Conservation (phyloP, 306 rosid genomes). For the Purshia tridentata region DNA sequence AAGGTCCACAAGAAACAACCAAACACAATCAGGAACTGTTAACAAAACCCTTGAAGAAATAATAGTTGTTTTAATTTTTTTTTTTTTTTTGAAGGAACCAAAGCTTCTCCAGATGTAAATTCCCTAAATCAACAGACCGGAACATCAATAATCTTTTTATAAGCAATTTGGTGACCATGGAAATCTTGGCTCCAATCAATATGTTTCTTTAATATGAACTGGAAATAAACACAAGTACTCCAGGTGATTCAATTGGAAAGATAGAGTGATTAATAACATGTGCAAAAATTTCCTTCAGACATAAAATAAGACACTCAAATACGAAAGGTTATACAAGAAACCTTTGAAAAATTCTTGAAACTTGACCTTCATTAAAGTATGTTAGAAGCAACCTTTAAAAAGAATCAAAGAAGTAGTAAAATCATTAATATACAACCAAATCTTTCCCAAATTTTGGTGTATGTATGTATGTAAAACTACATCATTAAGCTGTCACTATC, state of each 20-base stretch:
- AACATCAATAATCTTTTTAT: neutral
- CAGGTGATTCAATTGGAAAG: neutral
- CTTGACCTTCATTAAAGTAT: neutral
- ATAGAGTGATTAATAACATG: neutral
- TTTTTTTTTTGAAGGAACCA: neutral
- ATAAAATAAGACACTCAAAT: neutral
- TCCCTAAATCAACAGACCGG: neutral
- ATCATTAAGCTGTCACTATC: neutral
- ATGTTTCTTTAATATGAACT: too few relatives aligned
- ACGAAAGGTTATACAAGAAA: neutral
- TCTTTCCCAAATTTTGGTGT: too few relatives aligned
- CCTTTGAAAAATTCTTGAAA: neutral
- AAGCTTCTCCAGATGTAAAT: conserved; percentile 2
- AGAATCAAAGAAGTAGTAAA: neutral
- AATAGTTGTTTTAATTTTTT: neutral
- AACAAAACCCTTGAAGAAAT: neutral
- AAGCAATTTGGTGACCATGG: neutral
- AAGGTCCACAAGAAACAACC: neutral
- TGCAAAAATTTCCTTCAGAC: neutral
- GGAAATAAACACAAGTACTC: too few relatives aligned
- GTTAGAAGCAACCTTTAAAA: neutral
- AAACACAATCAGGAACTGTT: neutral
- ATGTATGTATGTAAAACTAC: neutral
- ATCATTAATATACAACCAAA: too few relatives aligned
- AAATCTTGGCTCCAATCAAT: conserved; percentile 1